Conservation (phyloP, 1,139 yeast genomes). For the Hanseniaspora uvarum region DNA sequence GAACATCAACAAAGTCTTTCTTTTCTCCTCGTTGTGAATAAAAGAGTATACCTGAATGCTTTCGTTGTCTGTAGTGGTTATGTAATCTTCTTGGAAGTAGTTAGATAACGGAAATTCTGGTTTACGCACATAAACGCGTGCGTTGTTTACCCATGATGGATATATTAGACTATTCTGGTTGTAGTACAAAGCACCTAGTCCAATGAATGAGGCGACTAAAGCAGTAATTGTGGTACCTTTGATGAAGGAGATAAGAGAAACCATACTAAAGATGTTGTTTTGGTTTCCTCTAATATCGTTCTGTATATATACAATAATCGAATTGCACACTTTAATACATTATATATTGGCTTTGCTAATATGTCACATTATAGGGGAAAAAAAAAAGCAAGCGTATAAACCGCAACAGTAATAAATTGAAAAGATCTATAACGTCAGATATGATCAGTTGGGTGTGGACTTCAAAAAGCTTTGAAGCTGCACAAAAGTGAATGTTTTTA, state of each 20-base stretch:
- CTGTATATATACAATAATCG: no score
- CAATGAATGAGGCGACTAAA: neutral
- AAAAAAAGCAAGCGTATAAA: no score
- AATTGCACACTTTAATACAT: no score
- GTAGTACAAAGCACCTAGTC: conserved; percentile 43
- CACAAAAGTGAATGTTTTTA: no score
- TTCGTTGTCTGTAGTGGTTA: conserved; percentile 61
- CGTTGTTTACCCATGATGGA: conserved; percentile 73
- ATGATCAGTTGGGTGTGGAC: no score
- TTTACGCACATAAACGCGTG: conserved; percentile 62
- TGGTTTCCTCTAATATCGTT: no score
- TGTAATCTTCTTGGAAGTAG: conserved; percentile 46
- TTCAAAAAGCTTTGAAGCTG: no score
- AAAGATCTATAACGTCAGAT: no score
- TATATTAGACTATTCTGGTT: conserved; percentile 66
- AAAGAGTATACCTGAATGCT: conserved; percentile 43
- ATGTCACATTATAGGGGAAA: no score
- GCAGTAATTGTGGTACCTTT: conserved; percentile 10
- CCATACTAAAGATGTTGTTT: no score
- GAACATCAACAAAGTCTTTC: conserved; percentile 59
- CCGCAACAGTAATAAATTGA: no score
- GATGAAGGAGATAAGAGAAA: neutral
- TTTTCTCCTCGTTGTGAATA: conserved; percentile 27
- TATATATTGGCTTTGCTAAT: no score
- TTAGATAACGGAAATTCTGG: conserved; percentile 35